Conservation (phyloP, 179 eudicot species). For the Spinacia oleracea region DNA sequence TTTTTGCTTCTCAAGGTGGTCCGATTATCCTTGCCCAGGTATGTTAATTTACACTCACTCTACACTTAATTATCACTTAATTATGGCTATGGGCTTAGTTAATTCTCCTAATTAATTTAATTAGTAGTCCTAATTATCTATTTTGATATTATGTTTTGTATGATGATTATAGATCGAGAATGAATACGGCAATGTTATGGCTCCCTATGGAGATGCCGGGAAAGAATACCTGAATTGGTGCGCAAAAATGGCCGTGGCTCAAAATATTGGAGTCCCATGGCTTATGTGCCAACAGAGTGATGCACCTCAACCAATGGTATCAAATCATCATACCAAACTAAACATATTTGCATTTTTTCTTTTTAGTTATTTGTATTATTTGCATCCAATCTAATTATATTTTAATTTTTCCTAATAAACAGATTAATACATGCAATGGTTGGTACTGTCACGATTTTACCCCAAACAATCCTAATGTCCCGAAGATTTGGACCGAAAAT, state of each 20-base stretch:
- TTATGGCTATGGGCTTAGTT: too few relatives aligned
- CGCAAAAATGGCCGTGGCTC: slow-evolving; percentile 58
- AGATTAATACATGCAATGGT: slow-evolving; percentile 81
- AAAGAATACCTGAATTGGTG: slow-evolving; percentile 63
- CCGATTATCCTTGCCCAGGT: slow-evolving; percentile 44
- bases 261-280: slow-evolving; percentile 74
- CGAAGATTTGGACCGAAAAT: slow-evolving; percentile 83
- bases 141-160: too few relatives aligned
- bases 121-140: too few relatives aligned
- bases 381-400: too few relatives aligned
- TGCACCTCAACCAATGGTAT: slow-evolving; percentile 75
- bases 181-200: slow-evolving; percentile 64
- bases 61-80: too few relatives aligned
- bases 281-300: slow-evolving; percentile 71
- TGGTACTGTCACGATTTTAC: slow-evolving; percentile 57
- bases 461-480: slow-evolving; percentile 54
- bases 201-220: slow-evolving; percentile 58
- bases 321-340: not conserved
- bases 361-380: not conserved
- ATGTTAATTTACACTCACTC: too few relatives aligned
- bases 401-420: not conserved
- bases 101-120: too few relatives aligned
- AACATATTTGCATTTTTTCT: not conserved
- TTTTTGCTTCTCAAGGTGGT: slow-evolving; percentile 48
- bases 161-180: slow-evolving; percentile 80